phyloP scores from a whole-genome alignment of 345 rosid genomes.

The Hevea brasiliensis region DNA sequence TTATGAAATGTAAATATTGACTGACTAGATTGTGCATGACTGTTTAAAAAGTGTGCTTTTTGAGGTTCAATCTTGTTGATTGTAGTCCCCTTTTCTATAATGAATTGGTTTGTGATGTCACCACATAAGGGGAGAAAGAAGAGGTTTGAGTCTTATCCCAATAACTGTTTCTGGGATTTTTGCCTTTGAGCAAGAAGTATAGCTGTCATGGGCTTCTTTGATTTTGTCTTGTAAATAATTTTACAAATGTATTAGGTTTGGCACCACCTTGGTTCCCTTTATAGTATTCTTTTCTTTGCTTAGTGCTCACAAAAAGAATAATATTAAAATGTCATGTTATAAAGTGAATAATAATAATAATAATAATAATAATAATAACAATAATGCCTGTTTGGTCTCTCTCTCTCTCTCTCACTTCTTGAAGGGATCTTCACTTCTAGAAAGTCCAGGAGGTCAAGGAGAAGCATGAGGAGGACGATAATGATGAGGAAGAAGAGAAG shows the following conservation, averaged over 20 bases:
- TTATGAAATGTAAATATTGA: no score
- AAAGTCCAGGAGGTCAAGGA: conserved; percentile 54
- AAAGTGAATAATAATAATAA: no score
- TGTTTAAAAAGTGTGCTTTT: no score
- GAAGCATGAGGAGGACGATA: conserved; percentile 39
- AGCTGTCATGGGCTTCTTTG: no score
- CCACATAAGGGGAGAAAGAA: neutral
- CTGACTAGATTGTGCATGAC: neutral
- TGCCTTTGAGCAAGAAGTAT: no score
- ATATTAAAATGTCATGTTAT: neutral
- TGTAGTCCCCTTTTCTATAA: no score
- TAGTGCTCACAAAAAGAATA: neutral
- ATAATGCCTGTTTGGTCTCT: neutral
- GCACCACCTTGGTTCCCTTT: neutral
- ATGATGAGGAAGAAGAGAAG: conserved; percentile 42
- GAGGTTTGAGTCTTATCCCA: neutral
- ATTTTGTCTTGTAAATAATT: neutral
- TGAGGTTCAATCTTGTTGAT: no score
- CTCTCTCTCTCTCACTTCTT: neutral
- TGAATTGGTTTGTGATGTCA: neutral
- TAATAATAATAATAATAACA: no score
- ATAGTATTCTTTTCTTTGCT: neutral
- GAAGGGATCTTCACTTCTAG: conserved; percentile 63
- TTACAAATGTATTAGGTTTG: neutral
- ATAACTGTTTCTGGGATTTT: neutral